A percentile compares a stretch with the other conserved stretches of the same genome.
Evolutionary conservation across 2,329 filamentous ascomycete species (phyloP).

Genomic region (Penicillium sp.): DNA sequence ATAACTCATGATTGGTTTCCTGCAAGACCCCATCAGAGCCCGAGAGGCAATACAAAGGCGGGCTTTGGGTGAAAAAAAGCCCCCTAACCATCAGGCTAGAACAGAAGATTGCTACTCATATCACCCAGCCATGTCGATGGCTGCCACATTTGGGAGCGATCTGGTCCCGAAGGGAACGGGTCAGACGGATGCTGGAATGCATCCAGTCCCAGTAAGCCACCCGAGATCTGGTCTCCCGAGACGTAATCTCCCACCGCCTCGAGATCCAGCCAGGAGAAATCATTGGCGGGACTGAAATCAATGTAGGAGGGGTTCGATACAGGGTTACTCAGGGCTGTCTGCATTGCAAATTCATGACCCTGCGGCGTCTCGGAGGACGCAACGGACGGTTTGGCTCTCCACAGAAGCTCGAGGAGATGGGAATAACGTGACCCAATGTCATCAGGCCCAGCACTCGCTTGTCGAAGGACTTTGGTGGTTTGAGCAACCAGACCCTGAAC

Average conservation of each 20-base stretch:
- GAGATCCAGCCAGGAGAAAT: constrained; percentile 62
- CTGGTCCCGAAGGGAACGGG: constrained; percentile 30
- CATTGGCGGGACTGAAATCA: constrained; percentile 50
- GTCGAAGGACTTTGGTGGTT: constrained; percentile 59
- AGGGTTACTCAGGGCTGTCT: constrained; percentile 30
- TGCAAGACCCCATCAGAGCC: too few species aligned
- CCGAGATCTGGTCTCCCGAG: constrained; percentile 44
- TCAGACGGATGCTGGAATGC: constrained; percentile 33
- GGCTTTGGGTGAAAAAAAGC: too few species aligned
- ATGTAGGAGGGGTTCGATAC: constrained; percentile 39
- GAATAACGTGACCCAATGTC: constrained; percentile 62
- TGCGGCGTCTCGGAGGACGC: constrained; percentile 28
- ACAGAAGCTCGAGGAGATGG: constrained; percentile 58
- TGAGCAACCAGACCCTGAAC: constrained; percentile 58
- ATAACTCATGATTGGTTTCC: too few species aligned
- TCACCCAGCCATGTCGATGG: constrained; percentile 42
- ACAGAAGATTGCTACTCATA: constrained; percentile 36
- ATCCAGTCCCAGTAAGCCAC: constrained; percentile 37
- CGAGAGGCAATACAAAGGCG: too few species aligned
- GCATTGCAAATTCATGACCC: constrained; percentile 33
- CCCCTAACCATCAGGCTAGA: too few species aligned
- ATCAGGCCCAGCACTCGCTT: constrained; percentile 56
- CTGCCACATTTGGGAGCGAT: constrained; percentile 39
- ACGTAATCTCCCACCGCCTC: constrained; percentile 60
- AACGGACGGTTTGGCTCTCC: constrained; percentile 48